phyloP scores from a whole-genome alignment of 176 grass and related monocot genomes.

The Calamus simplicifolius region DNA sequence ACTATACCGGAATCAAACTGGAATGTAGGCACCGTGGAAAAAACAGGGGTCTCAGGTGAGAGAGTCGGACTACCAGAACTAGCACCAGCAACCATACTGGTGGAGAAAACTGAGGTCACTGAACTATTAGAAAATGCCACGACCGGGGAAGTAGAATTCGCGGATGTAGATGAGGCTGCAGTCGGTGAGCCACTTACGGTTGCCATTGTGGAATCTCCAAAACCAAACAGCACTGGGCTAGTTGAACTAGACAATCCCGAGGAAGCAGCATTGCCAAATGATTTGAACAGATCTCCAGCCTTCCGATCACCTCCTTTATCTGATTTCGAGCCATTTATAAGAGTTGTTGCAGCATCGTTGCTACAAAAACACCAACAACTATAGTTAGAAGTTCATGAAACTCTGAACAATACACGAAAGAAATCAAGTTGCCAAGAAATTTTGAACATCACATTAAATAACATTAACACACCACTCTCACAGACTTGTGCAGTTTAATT shows the following conservation, averaged over 20 bases:
- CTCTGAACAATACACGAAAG: too few species aligned
- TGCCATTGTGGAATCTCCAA: not conserved
- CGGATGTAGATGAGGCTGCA: not conserved
- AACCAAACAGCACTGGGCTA: not conserved
- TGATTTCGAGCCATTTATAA: not conserved
- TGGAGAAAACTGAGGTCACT: not conserved
- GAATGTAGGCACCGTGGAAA: not conserved
- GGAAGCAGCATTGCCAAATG: constrained; percentile 12
- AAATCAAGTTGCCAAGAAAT: too few species aligned
- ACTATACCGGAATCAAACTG: constrained; percentile 13
- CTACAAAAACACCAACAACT: not conserved
- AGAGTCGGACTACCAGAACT: not conserved
- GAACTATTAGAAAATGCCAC: not conserved
- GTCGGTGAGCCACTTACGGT: not conserved
- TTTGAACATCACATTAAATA: too few species aligned
- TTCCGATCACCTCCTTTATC: constrained; percentile 3
- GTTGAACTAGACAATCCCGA: not conserved
- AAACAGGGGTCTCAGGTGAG: not conserved
- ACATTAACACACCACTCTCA: too few species aligned
- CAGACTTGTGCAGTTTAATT: too few species aligned
- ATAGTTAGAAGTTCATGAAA: not conserved
- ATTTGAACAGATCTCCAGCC: not conserved
- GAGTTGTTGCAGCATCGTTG: not conserved
- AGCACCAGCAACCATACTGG: not conserved
- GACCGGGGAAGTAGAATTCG: not conserved